phyloP scores from a whole-genome alignment of 2,329 filamentous ascomycete species.

The Clonostachys byssicola region DNA sequence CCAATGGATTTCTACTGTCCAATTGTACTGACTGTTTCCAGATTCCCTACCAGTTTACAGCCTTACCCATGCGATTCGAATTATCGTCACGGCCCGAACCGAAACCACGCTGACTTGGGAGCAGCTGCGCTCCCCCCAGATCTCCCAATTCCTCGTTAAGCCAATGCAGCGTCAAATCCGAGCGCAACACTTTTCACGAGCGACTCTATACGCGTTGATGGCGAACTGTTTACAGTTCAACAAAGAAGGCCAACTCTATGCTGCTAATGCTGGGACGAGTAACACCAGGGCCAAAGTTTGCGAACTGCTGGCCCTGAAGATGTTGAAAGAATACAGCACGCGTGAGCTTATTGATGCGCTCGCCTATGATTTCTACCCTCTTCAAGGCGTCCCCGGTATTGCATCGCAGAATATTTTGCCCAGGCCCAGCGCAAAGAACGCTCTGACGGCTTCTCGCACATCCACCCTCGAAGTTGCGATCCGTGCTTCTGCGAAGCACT shows the following conservation, averaged over 20 bases:
- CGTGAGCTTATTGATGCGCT: constrained; percentile 89
- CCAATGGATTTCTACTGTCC: background rate
- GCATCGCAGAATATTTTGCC: background rate
- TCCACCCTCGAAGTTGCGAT: constrained; percentile 93
- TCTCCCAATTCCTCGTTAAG: constrained; percentile 93
- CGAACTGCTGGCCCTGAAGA: constrained; percentile 83
- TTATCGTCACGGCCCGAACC: constrained; percentile 77
- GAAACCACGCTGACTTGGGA: constrained; percentile 95
- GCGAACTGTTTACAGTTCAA: constrained; percentile 91
- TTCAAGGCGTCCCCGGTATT: constrained; percentile 67
- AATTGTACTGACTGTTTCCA: constrained; percentile 24
- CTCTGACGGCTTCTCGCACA: constrained; percentile 65
- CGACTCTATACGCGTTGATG: constrained; percentile 84
- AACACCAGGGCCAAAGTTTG: constrained; percentile 83
- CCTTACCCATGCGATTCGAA: constrained; percentile 84
- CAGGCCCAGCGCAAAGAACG: constrained; percentile 32
- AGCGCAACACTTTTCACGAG: constrained; percentile 76
- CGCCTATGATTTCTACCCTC: constrained; percentile 90
- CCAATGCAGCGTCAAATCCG: constrained; percentile 90
- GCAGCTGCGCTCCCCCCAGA: constrained; percentile 89
- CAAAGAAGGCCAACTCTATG: constrained; percentile 79
- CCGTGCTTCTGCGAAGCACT: constrained; percentile 85
- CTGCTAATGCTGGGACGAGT: constrained; percentile 79
- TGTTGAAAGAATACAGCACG: constrained; percentile 85
- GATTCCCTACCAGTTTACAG: constrained; percentile 86